Percentiles rank a stretch among this genome's conserved stretches.
These are phyloP conservation scores for Nitzschia palea DNA, from an alignment of 108 stramenopile genomes.

Conservation along the genomic window DNA sequence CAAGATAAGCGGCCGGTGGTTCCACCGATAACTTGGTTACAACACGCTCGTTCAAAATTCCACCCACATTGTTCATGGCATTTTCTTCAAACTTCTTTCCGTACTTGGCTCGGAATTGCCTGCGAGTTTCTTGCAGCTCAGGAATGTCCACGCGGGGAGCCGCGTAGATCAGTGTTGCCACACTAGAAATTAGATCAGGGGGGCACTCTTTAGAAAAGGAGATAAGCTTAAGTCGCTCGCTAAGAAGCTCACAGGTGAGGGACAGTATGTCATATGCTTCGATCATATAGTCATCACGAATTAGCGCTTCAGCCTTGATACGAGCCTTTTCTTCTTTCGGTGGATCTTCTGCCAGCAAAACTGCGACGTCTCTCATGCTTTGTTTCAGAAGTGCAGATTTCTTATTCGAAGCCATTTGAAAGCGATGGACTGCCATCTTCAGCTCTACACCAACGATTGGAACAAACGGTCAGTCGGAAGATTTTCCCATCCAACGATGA, in stretches of 20 bases:
- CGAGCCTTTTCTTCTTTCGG: slow-evolving; percentile 90
- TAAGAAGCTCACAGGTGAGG: slow-evolving; percentile 78
- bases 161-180: slow-evolving; percentile 85
- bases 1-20: slow-evolving; percentile 83
- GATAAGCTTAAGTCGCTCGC: slow-evolving; percentile 78
- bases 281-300: slow-evolving; percentile 84
- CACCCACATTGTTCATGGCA: slow-evolving; percentile 70
- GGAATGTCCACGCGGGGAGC: slow-evolving; percentile 74
- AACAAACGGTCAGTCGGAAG: no score
- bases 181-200: slow-evolving; percentile 61
- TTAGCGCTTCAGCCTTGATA: slow-evolving; percentile 87
- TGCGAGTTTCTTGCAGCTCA: slow-evolving; percentile 69
- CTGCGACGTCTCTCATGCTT: slow-evolving; percentile 84
- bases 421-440: slow-evolving; percentile 89
- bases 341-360: slow-evolving; percentile 72
- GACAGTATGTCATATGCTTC: slow-evolving; percentile 88
- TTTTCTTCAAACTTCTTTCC: slow-evolving; percentile 82
- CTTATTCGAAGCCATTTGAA: slow-evolving; percentile 84
- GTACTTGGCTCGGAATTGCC: slow-evolving; percentile 84
- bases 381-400: slow-evolving; percentile 83
- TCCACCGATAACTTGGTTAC: slow-evolving; percentile 80
- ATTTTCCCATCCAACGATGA: no score
- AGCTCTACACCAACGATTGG: slow-evolving; percentile 52
- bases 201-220: slow-evolving; percentile 70
- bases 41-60: slow-evolving; percentile 88